Evolutionary conservation across 2,329 filamentous ascomycete species (phyloP).

Genomic region (Raffaelea arxii): DNA sequence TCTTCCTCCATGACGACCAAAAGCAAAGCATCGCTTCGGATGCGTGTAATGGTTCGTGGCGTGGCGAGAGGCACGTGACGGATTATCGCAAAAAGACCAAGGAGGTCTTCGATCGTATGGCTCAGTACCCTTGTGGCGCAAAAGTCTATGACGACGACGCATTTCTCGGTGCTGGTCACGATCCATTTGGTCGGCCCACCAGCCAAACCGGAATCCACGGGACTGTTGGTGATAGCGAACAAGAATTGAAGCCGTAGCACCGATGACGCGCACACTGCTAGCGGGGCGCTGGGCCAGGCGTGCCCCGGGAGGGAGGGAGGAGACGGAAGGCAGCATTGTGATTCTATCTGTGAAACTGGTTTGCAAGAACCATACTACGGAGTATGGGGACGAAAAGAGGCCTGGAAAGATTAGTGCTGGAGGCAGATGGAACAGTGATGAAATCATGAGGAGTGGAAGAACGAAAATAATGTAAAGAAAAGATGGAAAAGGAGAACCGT

Average conservation of each 20-base stretch:
- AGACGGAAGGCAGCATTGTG: slow-evolving; percentile 12
- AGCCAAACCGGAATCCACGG: slow-evolving; percentile 38
- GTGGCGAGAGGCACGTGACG: slow-evolving; percentile 27
- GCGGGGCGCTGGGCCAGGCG: slow-evolving; percentile 5
- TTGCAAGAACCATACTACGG: no score
- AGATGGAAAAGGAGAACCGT: background rate
- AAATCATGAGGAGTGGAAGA: no score
- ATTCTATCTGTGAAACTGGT: no score
- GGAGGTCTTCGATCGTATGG: slow-evolving; percentile 31
- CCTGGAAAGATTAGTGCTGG: background rate
- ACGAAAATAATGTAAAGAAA: no score
- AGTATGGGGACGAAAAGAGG: background rate
- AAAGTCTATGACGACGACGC: slow-evolving; percentile 30
- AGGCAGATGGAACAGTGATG: background rate
- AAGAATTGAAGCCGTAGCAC: slow-evolving; percentile 11
- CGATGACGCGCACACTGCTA: slow-evolving; percentile 5
- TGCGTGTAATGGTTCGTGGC: slow-evolving; percentile 31
- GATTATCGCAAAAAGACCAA: slow-evolving; percentile 33
- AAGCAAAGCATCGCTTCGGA: slow-evolving; percentile 15
- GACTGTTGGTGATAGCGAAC: slow-evolving; percentile 21
- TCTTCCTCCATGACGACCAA: slow-evolving; percentile 14
- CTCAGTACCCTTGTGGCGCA: slow-evolving; percentile 37
- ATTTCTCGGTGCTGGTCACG: slow-evolving; percentile 30
- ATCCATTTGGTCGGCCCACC: slow-evolving; percentile 35
- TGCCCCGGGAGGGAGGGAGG: slow-evolving; percentile 7